Conservation (phyloP, 805 yeast species). For the Candida pseudoglaebosa region DNA sequence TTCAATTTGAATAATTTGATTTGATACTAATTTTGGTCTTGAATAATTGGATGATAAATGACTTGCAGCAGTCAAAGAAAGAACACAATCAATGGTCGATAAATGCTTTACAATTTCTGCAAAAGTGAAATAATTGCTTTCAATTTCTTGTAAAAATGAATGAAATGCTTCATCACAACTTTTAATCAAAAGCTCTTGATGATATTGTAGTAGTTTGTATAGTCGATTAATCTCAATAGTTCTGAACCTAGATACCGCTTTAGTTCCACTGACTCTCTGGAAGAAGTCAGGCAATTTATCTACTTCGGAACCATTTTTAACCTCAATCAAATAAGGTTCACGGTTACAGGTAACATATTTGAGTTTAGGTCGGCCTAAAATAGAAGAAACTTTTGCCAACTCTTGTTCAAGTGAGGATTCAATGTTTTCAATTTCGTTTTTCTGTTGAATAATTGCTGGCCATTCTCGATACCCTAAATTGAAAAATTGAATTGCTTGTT, state of each 20-base stretch:
- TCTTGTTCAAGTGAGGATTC: constrained; percentile 51
- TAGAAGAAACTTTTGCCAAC: constrained; percentile 40
- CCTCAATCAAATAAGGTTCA: constrained; percentile 74
- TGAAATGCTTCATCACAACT: constrained; percentile 47
- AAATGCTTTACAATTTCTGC: constrained; percentile 43
- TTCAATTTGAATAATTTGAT: constrained; percentile 41
- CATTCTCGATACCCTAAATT: constrained; percentile 31
- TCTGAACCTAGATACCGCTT: constrained; percentile 66
- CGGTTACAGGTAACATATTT: constrained; percentile 54
- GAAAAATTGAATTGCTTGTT: constrained; percentile 44
- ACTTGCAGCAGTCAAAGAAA: constrained; percentile 63
- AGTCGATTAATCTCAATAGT: constrained; percentile 55
- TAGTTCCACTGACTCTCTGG: constrained; percentile 70
- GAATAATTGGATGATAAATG: constrained; percentile 38
- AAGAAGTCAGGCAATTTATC: constrained; percentile 67
- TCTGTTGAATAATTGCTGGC: constrained; percentile 34
- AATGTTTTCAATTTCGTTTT: constrained; percentile 37
- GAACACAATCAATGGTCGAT: constrained; percentile 60
- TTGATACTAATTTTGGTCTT: constrained; percentile 49
- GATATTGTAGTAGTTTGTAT: constrained; percentile 54
- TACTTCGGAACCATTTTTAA: constrained; percentile 53
- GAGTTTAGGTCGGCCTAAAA: constrained; percentile 54
- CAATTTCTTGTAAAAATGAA: constrained; percentile 33
- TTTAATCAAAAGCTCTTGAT: constrained; percentile 48
- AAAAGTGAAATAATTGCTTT: constrained; percentile 29